A percentile compares a stretch with the other conserved stretches of the same genome.
phyloP scores from a whole-genome alignment of 116 monocot genomes.

The Zostera marina region DNA sequence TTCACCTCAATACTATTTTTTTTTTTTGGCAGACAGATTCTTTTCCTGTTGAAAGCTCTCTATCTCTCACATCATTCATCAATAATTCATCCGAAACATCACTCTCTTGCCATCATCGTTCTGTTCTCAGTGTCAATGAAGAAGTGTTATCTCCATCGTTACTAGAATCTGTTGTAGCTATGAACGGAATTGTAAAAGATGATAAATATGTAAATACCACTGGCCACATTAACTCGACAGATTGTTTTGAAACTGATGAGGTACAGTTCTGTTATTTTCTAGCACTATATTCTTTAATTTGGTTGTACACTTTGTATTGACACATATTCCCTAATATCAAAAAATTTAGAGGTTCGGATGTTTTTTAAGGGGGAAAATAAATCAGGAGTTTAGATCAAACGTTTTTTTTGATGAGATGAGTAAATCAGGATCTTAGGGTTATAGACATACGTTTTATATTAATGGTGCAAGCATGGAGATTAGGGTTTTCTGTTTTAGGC shows the following conservation, averaged over 20 bases:
- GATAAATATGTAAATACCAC: slow-evolving; percentile 39
- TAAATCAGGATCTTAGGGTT: too few species aligned
- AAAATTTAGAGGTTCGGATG: too few species aligned
- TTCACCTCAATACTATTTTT: not conserved
- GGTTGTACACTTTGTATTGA: too few species aligned
- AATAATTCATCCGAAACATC: slow-evolving; percentile 33
- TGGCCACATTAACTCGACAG: slow-evolving; percentile 32
- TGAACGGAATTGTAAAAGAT: slow-evolving; percentile 43
- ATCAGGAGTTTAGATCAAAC: too few species aligned
- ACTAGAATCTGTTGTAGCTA: slow-evolving; percentile 66
- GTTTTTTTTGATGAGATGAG: too few species aligned
- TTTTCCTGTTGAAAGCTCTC: slow-evolving; percentile 39
- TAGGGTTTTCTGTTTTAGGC: too few species aligned
- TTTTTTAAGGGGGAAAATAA: too few species aligned
- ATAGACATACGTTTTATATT: too few species aligned
- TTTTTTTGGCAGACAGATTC: slow-evolving; percentile 17
- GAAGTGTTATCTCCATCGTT: slow-evolving; percentile 72
- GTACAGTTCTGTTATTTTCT: slow-evolving; percentile 17
- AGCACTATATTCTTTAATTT: too few species aligned
- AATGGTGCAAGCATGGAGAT: too few species aligned
- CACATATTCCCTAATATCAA: too few species aligned
- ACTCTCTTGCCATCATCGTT: slow-evolving; percentile 43
- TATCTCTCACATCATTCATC: slow-evolving; percentile 32
- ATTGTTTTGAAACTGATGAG: slow-evolving; percentile 66
- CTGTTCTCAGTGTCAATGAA: slow-evolving; percentile 48